phyloP scores from a whole-genome alignment of 2,329 filamentous ascomycete species.

The Drechslerella stenobrocha region DNA sequence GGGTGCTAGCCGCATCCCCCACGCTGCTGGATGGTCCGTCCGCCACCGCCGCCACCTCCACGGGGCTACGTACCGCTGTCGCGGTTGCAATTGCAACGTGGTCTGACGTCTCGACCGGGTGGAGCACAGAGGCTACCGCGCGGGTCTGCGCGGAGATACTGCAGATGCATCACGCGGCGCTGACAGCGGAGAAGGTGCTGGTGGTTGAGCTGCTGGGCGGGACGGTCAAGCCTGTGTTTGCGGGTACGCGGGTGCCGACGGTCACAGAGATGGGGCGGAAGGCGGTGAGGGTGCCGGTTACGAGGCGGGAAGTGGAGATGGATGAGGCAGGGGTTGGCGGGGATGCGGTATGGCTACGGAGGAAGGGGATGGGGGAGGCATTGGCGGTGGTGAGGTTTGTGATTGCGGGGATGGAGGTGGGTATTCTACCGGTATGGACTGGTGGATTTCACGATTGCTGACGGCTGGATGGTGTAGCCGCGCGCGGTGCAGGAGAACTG shows the following conservation, averaged over 20 bases:
- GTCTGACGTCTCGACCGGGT: conserved; percentile 5
- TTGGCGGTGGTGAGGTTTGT: conserved; percentile 19
- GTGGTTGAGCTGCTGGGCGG: conserved; percentile 19
- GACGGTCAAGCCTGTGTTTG: conserved; percentile 23
- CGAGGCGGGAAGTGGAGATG: conserved; percentile 8
- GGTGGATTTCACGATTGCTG: conserved; percentile 1
- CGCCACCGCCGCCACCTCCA: neutral
- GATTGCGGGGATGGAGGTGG: neutral
- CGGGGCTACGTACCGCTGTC: neutral
- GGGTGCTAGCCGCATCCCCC: neutral
- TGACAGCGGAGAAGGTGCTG: conserved; percentile 22
- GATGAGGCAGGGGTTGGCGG: neutral
- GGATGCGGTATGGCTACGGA: neutral
- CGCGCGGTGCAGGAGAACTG: conserved; percentile 40
- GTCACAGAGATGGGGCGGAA: conserved; percentile 33
- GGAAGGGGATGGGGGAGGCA: neutral
- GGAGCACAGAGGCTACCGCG: conserved; percentile 17
- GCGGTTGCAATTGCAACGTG: conserved; percentile 20
- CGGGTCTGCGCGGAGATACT: conserved; percentile 8
- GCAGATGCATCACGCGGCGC: neutral
- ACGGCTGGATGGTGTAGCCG: conserved; percentile 5
- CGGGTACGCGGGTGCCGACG: conserved; percentile 7
- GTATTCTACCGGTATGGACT: neutral
- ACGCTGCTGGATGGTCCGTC: neutral
- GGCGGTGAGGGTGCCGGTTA: conserved; percentile 32